A percentile compares a stretch with the other conserved stretches of the same genome.
phyloP scores from a whole-genome alignment of 768 basidiomycete genomes.

The Exidia glandulosa region DNA sequence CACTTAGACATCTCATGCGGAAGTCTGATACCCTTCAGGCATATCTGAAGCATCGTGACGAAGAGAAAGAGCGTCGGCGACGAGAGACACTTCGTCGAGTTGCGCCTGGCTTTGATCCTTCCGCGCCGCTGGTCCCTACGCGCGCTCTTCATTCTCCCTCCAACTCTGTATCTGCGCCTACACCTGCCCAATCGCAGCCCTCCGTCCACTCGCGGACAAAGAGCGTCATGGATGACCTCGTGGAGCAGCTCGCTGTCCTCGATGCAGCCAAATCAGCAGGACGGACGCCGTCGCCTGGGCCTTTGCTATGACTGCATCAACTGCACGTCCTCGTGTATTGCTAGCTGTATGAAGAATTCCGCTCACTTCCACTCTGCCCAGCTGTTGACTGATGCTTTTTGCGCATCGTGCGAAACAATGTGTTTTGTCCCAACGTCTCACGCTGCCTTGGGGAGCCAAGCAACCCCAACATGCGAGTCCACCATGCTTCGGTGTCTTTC shows the following conservation, averaged over 20 bases:
- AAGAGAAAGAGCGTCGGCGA: constrained; percentile 60
- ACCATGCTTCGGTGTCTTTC: too few relatives aligned
- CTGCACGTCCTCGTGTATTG: background rate
- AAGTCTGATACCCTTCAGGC: too few relatives aligned
- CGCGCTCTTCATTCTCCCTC: constrained; percentile 15
- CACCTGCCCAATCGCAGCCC: constrained; percentile 8
- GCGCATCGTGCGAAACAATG: too few relatives aligned
- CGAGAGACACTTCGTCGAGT: constrained; percentile 63
- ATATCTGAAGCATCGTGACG: constrained; percentile 32
- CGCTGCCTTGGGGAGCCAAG: too few relatives aligned
- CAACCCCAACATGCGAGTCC: too few relatives aligned
- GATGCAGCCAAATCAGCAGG: constrained; percentile 21
- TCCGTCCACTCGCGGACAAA: constrained; percentile 14
- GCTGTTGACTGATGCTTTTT: too few relatives aligned
- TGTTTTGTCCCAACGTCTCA: too few relatives aligned
- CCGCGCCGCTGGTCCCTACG: constrained; percentile 47
- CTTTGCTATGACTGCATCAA: background rate
- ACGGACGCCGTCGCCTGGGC: background rate
- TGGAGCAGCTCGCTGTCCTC: constrained; percentile 68
- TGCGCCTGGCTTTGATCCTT: constrained; percentile 77
- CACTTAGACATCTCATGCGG: too few relatives aligned
- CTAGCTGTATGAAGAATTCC: too few relatives aligned
- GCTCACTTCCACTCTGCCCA: too few relatives aligned
- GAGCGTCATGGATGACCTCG: constrained; percentile 72
- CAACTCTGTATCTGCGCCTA: constrained; percentile 10